Evolutionary conservation across 805 yeast genomes (phyloP), one percentile per base, ranked within the genome.

Genomic region (Ogataea trehalophila): DNA sequence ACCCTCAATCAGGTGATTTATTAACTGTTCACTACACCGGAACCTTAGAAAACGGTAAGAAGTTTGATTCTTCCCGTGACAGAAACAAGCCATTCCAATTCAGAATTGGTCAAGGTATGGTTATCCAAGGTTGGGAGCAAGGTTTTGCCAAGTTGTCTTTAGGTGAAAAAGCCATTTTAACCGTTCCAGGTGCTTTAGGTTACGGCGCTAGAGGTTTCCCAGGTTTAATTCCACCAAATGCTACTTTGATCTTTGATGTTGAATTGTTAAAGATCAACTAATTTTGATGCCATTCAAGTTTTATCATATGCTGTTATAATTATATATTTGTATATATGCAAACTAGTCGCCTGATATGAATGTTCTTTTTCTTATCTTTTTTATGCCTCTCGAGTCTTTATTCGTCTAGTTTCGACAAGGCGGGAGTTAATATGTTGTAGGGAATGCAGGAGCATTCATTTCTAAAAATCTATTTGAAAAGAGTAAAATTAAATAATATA

Each of bases 11-110:
- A 37, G 97, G 97, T 60, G 97, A 91, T 73, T 72, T 75, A 55
- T 94, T 92, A 57, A 84, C 97, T 55, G 92, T 92, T 66, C 97
- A 92, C 75, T 92, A 92, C 81, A 85, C 87, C 45, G 98, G 98
- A 61, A 90, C 96, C 49, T 79, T 92, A 65, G 95, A 88, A 71
- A 87, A 87, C 70, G 98, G 98, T 62, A 89, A 87, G 76, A 88
- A 88, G 73, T 92, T 92, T 67, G 98, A 92, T 71, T 88, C 97
- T 45, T 90, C 97, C 47, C 79, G 90, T 60, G 96, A 89, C 77
- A 85, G 97, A 74, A 94, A 94, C 65, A 81, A 85, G 70, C 97
- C 98, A 57, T 92, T 92, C 83, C 92, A 88, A 70, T 86, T 95
- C 69, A 73, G 75, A 71, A 88, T 92, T 66, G 97, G 98, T 69